A percentile compares a stretch with the other conserved stretches of the same genome.
Conservation (phyloP, 495 filamentous ascomycete genomes). For the Aspergillus biplanus region DNA sequence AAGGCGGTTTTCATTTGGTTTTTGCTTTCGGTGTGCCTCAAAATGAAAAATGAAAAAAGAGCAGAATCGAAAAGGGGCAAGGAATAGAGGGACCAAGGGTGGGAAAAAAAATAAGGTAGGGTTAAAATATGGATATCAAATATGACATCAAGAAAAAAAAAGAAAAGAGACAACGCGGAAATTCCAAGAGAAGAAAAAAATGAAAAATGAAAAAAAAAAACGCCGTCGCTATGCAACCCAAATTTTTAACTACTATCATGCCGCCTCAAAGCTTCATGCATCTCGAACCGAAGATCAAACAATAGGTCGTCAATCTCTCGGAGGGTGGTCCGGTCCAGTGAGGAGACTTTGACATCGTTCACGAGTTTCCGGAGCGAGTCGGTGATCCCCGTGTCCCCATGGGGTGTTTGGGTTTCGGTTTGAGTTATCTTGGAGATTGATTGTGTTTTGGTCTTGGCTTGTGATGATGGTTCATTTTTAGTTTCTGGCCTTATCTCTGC, state of each 20-base stretch:
- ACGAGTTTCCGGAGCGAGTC: conserved; percentile 54
- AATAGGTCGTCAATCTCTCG: conserved; percentile 67
- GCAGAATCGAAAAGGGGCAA: background rate
- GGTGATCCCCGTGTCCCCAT: conserved; percentile 40
- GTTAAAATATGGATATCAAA: background rate
- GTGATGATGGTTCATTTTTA: background rate
- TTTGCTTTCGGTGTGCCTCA: background rate
- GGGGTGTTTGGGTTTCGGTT: conserved; percentile 11
- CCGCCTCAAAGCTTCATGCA: conserved; percentile 63
- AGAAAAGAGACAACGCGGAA: background rate
- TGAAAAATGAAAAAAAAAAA: conserved; percentile 23
- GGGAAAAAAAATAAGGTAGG: conserved; percentile 1
- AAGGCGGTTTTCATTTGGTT: too few species aligned
- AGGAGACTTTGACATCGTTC: conserved; percentile 52
- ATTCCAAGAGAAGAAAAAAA: background rate
- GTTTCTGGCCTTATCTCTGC: conserved; percentile 4
- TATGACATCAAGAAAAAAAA: background rate
- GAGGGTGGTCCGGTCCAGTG: conserved; percentile 54
- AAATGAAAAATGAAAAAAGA: background rate
- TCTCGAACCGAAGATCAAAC: conserved; percentile 66
- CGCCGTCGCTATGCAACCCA: conserved; percentile 49
- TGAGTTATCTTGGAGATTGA: conserved; percentile 15
- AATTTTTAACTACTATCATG: conserved; percentile 25
- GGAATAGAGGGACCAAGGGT: background rate
- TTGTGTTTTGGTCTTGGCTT: background rate